These are phyloP conservation scores for Musa troglodytarum DNA, from an alignment of 176 grass and related monocot genomes.

Conservation along the genomic window DNA sequence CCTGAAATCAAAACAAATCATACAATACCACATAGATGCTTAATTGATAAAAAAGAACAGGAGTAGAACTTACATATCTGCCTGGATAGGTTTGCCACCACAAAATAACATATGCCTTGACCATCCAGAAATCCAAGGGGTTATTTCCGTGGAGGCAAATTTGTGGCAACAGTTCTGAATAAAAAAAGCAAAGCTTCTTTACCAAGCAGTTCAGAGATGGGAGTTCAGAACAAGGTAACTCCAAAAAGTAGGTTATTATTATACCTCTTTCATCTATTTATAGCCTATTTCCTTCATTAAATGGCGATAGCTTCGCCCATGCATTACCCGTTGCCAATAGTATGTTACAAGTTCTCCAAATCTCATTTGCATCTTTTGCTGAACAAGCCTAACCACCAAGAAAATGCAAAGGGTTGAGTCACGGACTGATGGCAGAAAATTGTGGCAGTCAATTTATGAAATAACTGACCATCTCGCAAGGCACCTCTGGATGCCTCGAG, in stretches of 20 bases:
- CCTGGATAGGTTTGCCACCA: neutral
- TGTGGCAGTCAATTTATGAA: neutral
- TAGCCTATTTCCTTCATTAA: constrained; percentile 90
- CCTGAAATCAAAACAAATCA: neutral
- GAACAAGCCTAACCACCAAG: constrained; percentile 59
- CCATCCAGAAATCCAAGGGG: neutral
- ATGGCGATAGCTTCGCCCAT: constrained; percentile 79
- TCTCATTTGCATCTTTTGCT: constrained; percentile 66
- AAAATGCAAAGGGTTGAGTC: constrained; percentile 13
- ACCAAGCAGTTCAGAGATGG: neutral
- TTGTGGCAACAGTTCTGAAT: neutral
- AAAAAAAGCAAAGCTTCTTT: neutral
- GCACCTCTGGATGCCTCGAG: constrained; percentile 76
- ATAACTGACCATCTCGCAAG: constrained; percentile 74
- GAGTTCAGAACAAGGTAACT: neutral
- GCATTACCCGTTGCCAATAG: constrained; percentile 67
- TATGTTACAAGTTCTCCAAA: constrained; percentile 52
- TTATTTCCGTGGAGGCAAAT: neutral
- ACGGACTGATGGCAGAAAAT: neutral
- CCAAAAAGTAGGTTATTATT: neutral
- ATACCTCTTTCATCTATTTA: constrained; percentile 42
- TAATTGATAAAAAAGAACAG: neutral
- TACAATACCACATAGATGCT: neutral
- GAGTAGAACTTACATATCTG: neutral
- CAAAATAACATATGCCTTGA: neutral